Evolutionary conservation across 108 stramenopile genomes (phyloP).

Genomic region (Stephanodiscus triporus): DNA sequence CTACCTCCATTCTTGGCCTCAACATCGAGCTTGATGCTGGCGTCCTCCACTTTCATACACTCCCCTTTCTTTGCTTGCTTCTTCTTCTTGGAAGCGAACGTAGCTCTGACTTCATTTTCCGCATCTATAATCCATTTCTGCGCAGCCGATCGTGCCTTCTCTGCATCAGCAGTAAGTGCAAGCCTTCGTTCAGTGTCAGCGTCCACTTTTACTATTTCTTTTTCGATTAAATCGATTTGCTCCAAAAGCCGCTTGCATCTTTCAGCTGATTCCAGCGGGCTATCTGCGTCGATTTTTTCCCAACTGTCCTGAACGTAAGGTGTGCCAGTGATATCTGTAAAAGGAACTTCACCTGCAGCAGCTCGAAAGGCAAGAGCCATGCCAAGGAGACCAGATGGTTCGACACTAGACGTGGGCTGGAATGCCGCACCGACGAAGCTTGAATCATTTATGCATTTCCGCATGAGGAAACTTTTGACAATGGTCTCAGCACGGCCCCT

Average conservation of each 20-base stretch:
- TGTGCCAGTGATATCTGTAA: conserved; percentile 59
- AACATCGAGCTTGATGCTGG: neutral
- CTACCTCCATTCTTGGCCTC: neutral
- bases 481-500: conserved; percentile 74
- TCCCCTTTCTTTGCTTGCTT: conserved; percentile 5
- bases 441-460: conserved; percentile 57
- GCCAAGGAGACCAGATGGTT: conserved; percentile 72
- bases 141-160: conserved; percentile 18
- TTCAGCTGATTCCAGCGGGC: conserved; percentile 58
- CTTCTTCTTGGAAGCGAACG: conserved; percentile 13
- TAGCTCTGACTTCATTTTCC: conserved; percentile 17
- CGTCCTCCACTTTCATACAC: neutral
- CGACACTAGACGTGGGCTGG: conserved; percentile 67
- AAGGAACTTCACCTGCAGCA: conserved; percentile 78
- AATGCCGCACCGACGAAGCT: conserved; percentile 55
- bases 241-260: conserved; percentile 52
- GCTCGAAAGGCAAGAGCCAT: conserved; percentile 89
- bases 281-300: conserved; percentile 68
- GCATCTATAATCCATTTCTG: conserved; percentile 26
- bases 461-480: conserved; percentile 71
- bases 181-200: conserved; percentile 27
- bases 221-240: conserved; percentile 39
- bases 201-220: conserved; percentile 43
- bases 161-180: conserved; percentile 20
- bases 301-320: conserved; percentile 53